phyloP scores from a whole-genome alignment of 129 eudicot genomes.

The Oenanthe sinensis region DNA sequence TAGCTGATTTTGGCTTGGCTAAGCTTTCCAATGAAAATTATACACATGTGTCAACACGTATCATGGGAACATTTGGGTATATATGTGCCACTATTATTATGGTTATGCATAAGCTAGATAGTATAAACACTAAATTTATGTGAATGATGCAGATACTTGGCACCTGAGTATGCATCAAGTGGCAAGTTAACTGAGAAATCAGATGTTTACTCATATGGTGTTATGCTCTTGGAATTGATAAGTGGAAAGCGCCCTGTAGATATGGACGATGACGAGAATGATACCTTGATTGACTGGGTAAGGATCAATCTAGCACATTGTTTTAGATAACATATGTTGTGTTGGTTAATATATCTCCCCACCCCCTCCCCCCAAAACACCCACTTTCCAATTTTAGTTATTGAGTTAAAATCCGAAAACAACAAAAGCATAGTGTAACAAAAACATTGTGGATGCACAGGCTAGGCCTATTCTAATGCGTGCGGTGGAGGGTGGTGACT shows the following conservation, averaged over 20 bases:
- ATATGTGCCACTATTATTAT: not conserved
- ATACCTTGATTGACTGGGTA: slow-evolving; percentile 76
- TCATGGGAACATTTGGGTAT: slow-evolving; percentile 91
- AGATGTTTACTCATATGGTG: slow-evolving; percentile 67
- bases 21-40: slow-evolving; percentile 57
- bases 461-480: slow-evolving; percentile 54
- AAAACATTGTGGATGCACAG: slow-evolving; percentile 28
- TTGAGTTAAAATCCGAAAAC: no score
- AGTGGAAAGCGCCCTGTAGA: slow-evolving; percentile 55
- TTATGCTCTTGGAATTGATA: slow-evolving; percentile 67
- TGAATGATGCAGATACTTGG: slow-evolving; percentile 43
- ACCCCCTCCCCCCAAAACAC: no score
- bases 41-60: slow-evolving; percentile 78
- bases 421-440: no score
- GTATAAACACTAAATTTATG: not conserved
- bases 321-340: not conserved
- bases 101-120: not conserved
- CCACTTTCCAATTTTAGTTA: no score
- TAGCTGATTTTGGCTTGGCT: slow-evolving; percentile 81
- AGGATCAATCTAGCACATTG: not conserved
- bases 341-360: no score
- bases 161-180: slow-evolving; percentile 73
- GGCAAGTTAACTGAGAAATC: slow-evolving; percentile 68
- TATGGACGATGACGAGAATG: slow-evolving; percentile 36
- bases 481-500: slow-evolving; percentile 54